Evolutionary conservation across 2,329 filamentous ascomycete species (phyloP), one percentile per base, ranked within the genome.

Genomic region (Elsinoe fawcettii): DNA sequence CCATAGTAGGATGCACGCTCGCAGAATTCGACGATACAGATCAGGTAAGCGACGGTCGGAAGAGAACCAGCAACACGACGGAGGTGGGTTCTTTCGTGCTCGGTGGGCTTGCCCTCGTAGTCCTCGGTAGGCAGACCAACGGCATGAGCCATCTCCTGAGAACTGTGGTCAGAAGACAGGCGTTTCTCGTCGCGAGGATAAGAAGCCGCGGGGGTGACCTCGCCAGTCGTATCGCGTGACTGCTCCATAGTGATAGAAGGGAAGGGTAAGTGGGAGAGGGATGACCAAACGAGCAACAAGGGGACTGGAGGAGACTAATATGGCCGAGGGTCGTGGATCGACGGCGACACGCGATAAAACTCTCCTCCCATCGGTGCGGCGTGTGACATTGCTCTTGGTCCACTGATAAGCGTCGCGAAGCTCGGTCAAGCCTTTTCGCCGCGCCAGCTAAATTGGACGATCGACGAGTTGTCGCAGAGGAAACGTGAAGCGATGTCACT

Each of bases 1-100:
- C 81, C 81, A 64, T 82, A 83, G 71, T 80, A 84, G 0, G 80
- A 83, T 2, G 80, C 81, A 56, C 82, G 73, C 65, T 85, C 82
- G 56, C 78, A 79, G 59, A 84, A 80, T 61, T 84, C 82, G 39
- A 83, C 80, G 5, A 78, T 62, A 60, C 81, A 84, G 27, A 84
- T 76, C 2, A 79, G 64, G 62, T 80, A 85, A n/a, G 79, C 75
- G 2, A 78, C 71, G 11, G 70, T 58, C 1, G 81, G 80, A 1
- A 84, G 72, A 2, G 63, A 69, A 39, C 73, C 80, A n/a, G 79
- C 70, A 6, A 80, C 72, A 57, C 73, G 76, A 20, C 77, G 75
- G 12, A 82, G 67, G 1, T 70, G 74, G 2, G 57, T 58, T 2
- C 63, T 60, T 61, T 81, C 78, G 46, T 80, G 76, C 5, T 74